Evolutionary conservation across 345 rosid genomes (phyloP).

Genomic region (Aethionema arabicum): DNA sequence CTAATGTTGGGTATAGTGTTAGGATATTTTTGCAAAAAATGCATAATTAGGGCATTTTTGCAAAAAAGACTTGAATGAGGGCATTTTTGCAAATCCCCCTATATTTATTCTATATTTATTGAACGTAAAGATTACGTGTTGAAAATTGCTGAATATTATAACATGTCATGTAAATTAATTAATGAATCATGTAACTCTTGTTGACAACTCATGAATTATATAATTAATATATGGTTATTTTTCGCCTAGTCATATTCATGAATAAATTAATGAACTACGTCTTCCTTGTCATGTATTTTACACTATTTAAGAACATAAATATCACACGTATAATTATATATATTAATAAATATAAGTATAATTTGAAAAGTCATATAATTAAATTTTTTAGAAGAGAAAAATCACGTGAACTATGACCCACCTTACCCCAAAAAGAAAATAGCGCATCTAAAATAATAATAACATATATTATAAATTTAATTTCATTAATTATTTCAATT

Average conservation of each 20-base stretch:
- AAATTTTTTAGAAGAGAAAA: constrained; percentile 41
- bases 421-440: constrained; percentile 49
- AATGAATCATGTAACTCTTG: constrained; percentile 10
- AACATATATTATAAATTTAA: neutral
- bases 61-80: too few relatives aligned
- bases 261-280: constrained; percentile 19
- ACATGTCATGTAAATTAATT: constrained; percentile 8
- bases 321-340: neutral
- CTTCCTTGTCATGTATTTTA: constrained; percentile 21
- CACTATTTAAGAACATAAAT: neutral
- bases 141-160: constrained; percentile 8
- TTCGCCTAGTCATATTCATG: constrained; percentile 8
- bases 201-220: too few relatives aligned
- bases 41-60: too few relatives aligned
- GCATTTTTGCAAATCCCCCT: too few relatives aligned
- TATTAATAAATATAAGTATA: constrained; percentile 24
- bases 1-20: too few relatives aligned
- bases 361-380: constrained; percentile 31
- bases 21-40: too few relatives aligned
- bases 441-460: constrained; percentile 47
- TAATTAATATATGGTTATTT: constrained; percentile 1
- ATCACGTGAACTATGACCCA: constrained; percentile 86
- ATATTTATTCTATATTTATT: too few relatives aligned
- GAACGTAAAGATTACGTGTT: constrained; percentile 14
- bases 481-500: neutral